Percentiles rank a stretch among this genome's conserved stretches.
Conservation (phyloP, 2,329 filamentous ascomycete genomes). For the Dryadomyces quercivorus region DNA sequence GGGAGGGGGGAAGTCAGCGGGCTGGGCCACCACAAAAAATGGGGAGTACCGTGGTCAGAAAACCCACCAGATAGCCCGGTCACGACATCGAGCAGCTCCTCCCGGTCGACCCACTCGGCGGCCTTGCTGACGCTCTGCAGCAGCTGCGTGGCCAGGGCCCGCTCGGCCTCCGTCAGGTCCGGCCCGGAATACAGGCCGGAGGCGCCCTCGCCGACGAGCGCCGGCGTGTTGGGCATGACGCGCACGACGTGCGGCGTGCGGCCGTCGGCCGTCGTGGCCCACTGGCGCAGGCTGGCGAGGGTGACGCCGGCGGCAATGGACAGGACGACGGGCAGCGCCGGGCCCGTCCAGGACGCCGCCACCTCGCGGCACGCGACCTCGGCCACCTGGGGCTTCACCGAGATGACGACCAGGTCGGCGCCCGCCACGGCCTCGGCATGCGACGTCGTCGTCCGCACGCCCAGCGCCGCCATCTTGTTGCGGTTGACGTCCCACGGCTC, state of each 20-base stretch:
- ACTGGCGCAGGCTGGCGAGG: slow-evolving; percentile 27
- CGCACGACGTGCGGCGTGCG: slow-evolving; percentile 31
- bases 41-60: not conserved
- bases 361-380: slow-evolving; percentile 34
- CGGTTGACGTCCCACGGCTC: slow-evolving; percentile 42
- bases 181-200: slow-evolving; percentile 32
- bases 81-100: slow-evolving; percentile 36
- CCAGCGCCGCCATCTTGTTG: slow-evolving; percentile 31
- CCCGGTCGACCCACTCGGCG: slow-evolving; percentile 36
- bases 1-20: too few species aligned
- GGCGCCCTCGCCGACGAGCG: slow-evolving; percentile 36
- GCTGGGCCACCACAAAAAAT: too few species aligned
- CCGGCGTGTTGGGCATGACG: slow-evolving; percentile 41
- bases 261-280: slow-evolving; percentile 26
- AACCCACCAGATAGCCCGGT: slow-evolving; percentile 34
- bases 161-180: slow-evolving; percentile 29
- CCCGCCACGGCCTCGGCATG: slow-evolving; percentile 30
- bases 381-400: slow-evolving; percentile 39
- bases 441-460: slow-evolving; percentile 32
- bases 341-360: slow-evolving; percentile 23
- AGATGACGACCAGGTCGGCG: slow-evolving; percentile 34
- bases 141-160: slow-evolving; percentile 27
- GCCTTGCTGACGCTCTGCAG: slow-evolving; percentile 33
- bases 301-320: slow-evolving; percentile 39
- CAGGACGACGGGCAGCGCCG: slow-evolving; percentile 28